Evolutionary conservation across 2,329 filamentous ascomycete species (phyloP), one percentile per base, ranked within the genome.

Genomic region (Curvularia hawaiiensis): DNA sequence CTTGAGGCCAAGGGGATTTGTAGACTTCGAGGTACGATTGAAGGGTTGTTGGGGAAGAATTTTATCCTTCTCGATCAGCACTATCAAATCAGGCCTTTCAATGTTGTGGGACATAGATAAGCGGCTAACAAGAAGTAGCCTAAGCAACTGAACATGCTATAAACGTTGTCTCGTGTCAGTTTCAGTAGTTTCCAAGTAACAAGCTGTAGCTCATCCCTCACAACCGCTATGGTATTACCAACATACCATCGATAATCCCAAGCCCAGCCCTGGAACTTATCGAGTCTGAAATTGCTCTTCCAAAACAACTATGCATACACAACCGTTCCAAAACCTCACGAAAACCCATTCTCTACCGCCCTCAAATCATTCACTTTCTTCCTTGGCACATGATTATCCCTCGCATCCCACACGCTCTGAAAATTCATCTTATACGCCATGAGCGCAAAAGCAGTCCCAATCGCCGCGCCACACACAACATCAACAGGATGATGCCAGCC

Each of bases 401-500:
- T 46, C 38, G 50, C 49, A 50, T 67, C 58, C 52, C 66, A 68
- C 20, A 70, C 58, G 40, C 60, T 60, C 43, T 51, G 46, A 47
- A 88, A 90, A 5, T 83, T 81, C 84, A 87, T 87, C 45, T 86
- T 77, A 67, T 88, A 90, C 0, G 82, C 75, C 1, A 82, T 82
- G 60, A 88, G 84, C 0, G 88, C 88, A 72, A 89, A 84, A 50
- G 83, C 65, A 0, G 81, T 84, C 1, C 88, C 88, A 26, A 90
- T 86, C 18, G 83, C 67, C 0, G 80, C 85, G 2, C 88, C 88
- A 0, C 84, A 85, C 0, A 90, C 54, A 8, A 89, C 79, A 59
- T 91, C 88, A 54, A 88, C 88, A 82, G 86, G 89, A 73, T 91
- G 87, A 75, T 92, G 89, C 73, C 66, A 74, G n/a, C 88, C 84